A percentile compares a stretch with the other conserved stretches of the same genome.
These are phyloP conservation scores for Scenedesmus sp. DNA, from an alignment of 163 green algal species.

Conservation along the genomic window DNA sequence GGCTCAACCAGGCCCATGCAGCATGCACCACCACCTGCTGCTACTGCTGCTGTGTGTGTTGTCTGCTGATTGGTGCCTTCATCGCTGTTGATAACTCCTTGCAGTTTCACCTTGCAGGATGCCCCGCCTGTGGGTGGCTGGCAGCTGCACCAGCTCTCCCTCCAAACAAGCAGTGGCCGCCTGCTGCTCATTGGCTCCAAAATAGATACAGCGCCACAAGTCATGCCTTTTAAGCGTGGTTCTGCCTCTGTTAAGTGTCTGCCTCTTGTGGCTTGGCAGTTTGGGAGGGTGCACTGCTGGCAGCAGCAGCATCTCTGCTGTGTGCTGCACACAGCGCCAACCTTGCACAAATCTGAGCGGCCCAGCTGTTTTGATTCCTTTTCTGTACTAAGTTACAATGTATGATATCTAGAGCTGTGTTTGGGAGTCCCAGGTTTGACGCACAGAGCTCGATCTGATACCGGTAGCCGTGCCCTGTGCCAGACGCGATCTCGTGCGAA, in stretches of 20 bases:
- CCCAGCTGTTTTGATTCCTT: background rate
- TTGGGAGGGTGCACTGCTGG: background rate
- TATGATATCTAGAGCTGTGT: background rate
- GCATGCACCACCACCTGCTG: background rate
- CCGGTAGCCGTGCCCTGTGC: background rate
- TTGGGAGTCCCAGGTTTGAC: background rate
- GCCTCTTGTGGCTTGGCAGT: background rate
- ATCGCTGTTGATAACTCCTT: background rate
- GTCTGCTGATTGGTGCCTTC: background rate
- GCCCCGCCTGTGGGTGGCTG: background rate
- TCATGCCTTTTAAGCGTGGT: no score
- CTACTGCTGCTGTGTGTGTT: background rate
- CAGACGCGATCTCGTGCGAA: background rate
- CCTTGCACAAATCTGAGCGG: background rate
- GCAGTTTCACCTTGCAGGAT: constrained; percentile 12
- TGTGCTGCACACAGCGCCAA: background rate
- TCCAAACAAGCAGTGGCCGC: background rate
- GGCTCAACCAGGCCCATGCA: background rate
- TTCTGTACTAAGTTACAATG: background rate
- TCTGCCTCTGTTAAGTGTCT: background rate
- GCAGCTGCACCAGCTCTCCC: background rate
- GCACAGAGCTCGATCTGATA: no score
- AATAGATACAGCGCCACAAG: no score
- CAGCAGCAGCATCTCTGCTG: background rate
- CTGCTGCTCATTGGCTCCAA: background rate